Conservation (phyloP, 2,329 filamentous ascomycete genomes). For the Salinomyces thailandicus region DNA sequence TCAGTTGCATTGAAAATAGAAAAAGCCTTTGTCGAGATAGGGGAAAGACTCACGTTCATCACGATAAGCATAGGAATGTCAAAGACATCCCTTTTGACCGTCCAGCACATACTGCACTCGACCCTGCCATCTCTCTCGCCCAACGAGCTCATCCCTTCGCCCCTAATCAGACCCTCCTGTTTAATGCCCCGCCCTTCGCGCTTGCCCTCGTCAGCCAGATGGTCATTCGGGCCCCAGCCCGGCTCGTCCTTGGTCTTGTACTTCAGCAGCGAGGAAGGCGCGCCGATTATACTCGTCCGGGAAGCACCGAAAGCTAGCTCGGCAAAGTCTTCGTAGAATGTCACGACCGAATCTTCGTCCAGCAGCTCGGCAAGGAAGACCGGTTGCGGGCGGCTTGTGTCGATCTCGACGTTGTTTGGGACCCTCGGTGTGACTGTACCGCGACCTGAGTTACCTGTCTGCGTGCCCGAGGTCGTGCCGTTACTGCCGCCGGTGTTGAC, state of each 20-base stretch:
- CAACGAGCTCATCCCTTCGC: conserved; percentile 70
- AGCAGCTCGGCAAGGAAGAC: conserved; percentile 88
- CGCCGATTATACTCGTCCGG: conserved; percentile 64
- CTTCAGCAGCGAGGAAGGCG: conserved; percentile 76
- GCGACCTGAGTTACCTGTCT: conserved; percentile 36
- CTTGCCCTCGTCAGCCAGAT: conserved; percentile 30
- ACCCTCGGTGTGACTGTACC: conserved; percentile 39
- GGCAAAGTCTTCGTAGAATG: conserved; percentile 94
- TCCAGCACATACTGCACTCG: conserved; percentile 93
- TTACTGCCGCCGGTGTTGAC: conserved; percentile 56
- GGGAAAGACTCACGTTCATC: conserved; percentile 69
- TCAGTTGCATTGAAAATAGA: not conserved
- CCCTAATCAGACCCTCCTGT: conserved; percentile 32
- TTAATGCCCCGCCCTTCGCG: conserved; percentile 14
- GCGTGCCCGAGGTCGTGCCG: conserved; percentile 23
- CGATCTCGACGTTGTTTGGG: conserved; percentile 16
- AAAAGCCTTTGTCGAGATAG: not conserved
- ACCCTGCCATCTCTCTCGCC: conserved; percentile 79
- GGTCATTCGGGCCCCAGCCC: conserved; percentile 36
- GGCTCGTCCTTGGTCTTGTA: conserved; percentile 64
- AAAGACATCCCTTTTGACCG: conserved; percentile 91
- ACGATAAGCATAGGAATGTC: conserved; percentile 98
- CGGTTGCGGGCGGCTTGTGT: conserved; percentile 49
- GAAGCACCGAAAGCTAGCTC: conserved; percentile 87
- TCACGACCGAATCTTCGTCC: conserved; percentile 83